Conservation (phyloP, 78 protist species). For the Dictyostelium firmibasis region DNA sequence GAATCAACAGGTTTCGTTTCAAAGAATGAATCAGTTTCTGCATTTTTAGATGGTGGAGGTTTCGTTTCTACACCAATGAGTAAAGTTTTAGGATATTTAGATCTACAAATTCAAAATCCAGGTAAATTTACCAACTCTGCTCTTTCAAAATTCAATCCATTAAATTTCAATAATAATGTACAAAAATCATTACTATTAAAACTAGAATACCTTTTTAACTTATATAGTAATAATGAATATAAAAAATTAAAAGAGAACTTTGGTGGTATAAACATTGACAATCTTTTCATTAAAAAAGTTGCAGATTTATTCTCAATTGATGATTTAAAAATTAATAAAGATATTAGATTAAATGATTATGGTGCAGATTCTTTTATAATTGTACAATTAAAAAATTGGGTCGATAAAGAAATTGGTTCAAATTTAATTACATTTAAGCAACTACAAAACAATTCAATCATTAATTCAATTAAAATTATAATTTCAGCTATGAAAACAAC, state of each 20-base stretch:
- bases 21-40: slow-evolving; percentile 3
- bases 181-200: neutral
- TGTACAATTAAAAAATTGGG: slow-evolving; percentile 13
- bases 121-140: neutral
- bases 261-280: neutral
- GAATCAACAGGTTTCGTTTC: slow-evolving; percentile 25
- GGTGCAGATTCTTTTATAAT: neutral
- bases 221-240: neutral
- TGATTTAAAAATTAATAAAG: neutral
- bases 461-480: neutral
- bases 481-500: too few relatives aligned
- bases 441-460: neutral
- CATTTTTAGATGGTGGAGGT: neutral
- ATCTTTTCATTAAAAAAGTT: slow-evolving; percentile 3
- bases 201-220: neutral
- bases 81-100: neutral
- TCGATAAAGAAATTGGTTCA: neutral
- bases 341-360: slow-evolving; percentile 1
- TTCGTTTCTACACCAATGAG: neutral
- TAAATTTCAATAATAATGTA: neutral
- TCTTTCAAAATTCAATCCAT: neutral
- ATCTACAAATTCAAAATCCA: neutral
- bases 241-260: neutral
- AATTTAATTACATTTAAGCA: neutral
- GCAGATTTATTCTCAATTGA: slow-evolving; percentile 30